Percentiles rank a stretch among this genome's conserved stretches.
Evolutionary conservation across 495 filamentous ascomycete species (phyloP).

Genomic region (Schizothecium vesticola): DNA sequence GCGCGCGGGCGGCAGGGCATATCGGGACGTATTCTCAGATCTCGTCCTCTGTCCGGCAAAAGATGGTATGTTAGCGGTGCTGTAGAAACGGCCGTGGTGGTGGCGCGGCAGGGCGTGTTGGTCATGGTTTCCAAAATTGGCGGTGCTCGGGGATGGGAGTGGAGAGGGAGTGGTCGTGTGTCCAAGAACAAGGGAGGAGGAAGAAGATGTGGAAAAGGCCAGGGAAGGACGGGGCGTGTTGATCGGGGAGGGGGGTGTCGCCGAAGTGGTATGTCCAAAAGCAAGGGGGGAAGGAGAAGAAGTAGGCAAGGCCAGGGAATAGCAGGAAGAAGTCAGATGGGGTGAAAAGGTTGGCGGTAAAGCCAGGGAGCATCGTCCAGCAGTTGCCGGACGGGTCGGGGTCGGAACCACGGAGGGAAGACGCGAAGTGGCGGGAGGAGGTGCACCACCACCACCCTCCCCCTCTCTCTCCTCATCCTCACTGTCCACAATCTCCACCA

Average conservation of each 20-base stretch:
- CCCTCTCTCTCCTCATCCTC: not conserved
- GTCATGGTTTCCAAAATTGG: not conserved
- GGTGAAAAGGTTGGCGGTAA: not conserved
- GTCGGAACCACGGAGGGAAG: not conserved
- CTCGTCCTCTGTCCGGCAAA: not conserved
- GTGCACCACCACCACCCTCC: not conserved
- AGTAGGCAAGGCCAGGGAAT: not conserved
- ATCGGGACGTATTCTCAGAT: not conserved
- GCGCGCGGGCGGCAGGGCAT: not conserved
- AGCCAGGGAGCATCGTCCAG: not conserved
- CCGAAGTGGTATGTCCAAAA: not conserved
- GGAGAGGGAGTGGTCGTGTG: not conserved
- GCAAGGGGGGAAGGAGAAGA: not conserved
- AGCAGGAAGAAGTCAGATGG: not conserved
- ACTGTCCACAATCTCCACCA: slow-evolving; percentile 1
- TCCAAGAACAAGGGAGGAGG: not conserved
- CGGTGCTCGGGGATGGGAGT: not conserved
- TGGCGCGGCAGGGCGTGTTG: not conserved
- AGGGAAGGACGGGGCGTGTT: not conserved
- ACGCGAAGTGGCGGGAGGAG: not conserved
- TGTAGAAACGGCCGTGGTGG: not conserved
- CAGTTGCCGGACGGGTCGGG: not conserved
- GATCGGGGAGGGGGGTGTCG: not conserved
- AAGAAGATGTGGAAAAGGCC: not conserved
- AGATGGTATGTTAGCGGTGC: not conserved